Percentiles rank a stretch among this genome's conserved stretches.
Conservation (phyloP, 441 rosid species). For the Corymbia citriodora region DNA sequence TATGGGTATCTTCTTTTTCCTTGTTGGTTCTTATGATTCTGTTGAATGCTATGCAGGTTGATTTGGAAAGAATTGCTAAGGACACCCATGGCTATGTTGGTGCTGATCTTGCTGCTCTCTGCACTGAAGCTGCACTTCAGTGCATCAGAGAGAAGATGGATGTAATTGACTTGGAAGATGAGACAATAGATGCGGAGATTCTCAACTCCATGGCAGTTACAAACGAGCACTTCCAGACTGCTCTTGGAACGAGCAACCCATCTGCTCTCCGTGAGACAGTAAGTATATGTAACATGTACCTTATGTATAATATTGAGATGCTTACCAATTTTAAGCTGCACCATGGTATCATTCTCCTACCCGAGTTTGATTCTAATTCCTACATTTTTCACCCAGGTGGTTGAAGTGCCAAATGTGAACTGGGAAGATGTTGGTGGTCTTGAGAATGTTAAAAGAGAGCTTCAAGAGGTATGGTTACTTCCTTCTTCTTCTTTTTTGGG, state of each 20-base stretch:
- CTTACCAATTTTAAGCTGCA: not conserved
- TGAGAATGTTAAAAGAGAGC: constrained; percentile 65
- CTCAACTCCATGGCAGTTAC: constrained; percentile 73
- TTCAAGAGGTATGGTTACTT: constrained; percentile 46
- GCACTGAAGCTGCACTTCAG: constrained; percentile 74
- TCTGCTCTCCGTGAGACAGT: constrained; percentile 80
- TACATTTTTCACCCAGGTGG: constrained; percentile 30
- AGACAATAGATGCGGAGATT: constrained; percentile 67
- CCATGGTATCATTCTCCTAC: not conserved
- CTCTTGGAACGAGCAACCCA: constrained; percentile 76
- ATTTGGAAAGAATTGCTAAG: constrained; percentile 59
- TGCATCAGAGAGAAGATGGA: constrained; percentile 84
- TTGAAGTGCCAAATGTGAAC: constrained; percentile 65
- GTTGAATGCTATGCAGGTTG: constrained; percentile 28
- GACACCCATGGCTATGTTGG: constrained; percentile 78
- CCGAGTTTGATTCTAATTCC: not conserved
- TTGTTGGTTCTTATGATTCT: not conserved
- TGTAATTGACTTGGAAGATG: constrained; percentile 73
- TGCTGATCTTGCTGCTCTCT: constrained; percentile 71
- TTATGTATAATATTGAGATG: not conserved
- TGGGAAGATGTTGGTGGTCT: constrained; percentile 81
- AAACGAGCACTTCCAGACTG: constrained; percentile 72
- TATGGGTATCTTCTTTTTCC: not conserved
- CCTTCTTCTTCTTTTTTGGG: not conserved
- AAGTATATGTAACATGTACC: constrained; percentile 10